A percentile compares a stretch with the other conserved stretches of the same genome.
These are phyloP conservation scores for Metarhizium sp. DNA, from an alignment of 2,329 filamentous ascomycete genomes.

Conservation along the genomic window DNA sequence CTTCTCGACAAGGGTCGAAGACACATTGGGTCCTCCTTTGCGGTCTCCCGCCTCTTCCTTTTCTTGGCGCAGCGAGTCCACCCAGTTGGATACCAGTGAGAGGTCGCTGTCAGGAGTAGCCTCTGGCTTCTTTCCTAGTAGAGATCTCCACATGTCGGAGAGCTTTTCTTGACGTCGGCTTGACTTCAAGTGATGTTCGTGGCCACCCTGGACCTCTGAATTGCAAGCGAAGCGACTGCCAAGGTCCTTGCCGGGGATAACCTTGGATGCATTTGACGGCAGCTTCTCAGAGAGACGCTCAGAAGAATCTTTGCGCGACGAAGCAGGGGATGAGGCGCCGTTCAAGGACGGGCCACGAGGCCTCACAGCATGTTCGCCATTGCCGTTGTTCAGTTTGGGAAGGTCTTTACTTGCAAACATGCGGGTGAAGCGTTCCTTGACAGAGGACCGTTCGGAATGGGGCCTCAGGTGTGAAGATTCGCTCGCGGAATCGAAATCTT, in stretches of 20 bases:
- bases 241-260: constrained; percentile 22
- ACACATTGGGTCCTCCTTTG: constrained; percentile 64
- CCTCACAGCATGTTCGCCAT: constrained; percentile 23
- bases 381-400: constrained; percentile 23
- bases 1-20: constrained; percentile 75
- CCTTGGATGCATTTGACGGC: constrained; percentile 19
- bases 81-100: constrained; percentile 91
- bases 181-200: constrained; percentile 83
- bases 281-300: constrained; percentile 17
- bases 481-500: constrained; percentile 25
- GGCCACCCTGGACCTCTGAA: constrained; percentile 52
- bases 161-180: constrained; percentile 91
- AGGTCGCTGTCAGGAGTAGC: constrained; percentile 66
- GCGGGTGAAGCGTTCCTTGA: constrained; percentile 55
- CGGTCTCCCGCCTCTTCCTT: constrained; percentile 78
- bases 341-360: constrained; percentile 25
- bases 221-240: constrained; percentile 43
- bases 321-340: constrained; percentile 25
- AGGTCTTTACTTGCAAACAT: constrained; percentile 55
- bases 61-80: constrained; percentile 84
- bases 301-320: constrained; percentile 34
- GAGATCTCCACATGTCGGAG: constrained; percentile 78
- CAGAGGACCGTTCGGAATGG: constrained; percentile 44
- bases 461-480: constrained; percentile 20
- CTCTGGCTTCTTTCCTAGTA: constrained; percentile 79